Percentiles rank a stretch among this genome's conserved stretches.
These are phyloP conservation scores for Alternaria gansuensis DNA, from an alignment of 2,329 filamentous ascomycete genomes.

Conservation along the genomic window DNA sequence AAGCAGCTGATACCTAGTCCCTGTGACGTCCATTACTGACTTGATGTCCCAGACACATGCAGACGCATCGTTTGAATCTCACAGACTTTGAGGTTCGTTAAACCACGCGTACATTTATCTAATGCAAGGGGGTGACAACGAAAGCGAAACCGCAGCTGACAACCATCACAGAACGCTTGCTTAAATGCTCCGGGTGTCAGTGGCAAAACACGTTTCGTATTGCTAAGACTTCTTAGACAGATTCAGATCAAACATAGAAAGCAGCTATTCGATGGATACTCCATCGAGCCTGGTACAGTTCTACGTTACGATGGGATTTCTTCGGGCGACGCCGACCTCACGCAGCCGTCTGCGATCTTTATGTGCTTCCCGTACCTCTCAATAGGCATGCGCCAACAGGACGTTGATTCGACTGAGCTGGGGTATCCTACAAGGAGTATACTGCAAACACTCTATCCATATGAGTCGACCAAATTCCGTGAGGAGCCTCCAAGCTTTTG, in stretches of 20 bases:
- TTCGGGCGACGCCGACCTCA: background rate
- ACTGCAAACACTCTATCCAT: constrained; percentile 34
- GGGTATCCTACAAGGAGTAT: constrained; percentile 26
- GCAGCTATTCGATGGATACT: constrained; percentile 13
- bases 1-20: background rate
- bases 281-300: constrained; percentile 23
- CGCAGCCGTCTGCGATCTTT: constrained; percentile 13
- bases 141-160: background rate
- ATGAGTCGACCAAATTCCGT: constrained; percentile 22
- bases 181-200: constrained; percentile 15
- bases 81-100: constrained; percentile 11
- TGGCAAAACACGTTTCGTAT: constrained; percentile 7
- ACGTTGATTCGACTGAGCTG: background rate
- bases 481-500: constrained; percentile 18
- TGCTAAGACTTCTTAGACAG: constrained; percentile 10
- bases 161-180: constrained; percentile 7
- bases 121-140: background rate
- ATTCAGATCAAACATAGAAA: constrained; percentile 5
- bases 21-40: background rate
- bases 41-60: constrained; percentile 7
- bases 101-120: background rate
- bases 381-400: background rate
- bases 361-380: constrained; percentile 20
- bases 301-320: constrained; percentile 19
- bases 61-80: constrained; percentile 10